These are phyloP conservation scores for Chloris gayana DNA, from an alignment of 176 grass and related monocot genomes.

Conservation along the genomic window DNA sequence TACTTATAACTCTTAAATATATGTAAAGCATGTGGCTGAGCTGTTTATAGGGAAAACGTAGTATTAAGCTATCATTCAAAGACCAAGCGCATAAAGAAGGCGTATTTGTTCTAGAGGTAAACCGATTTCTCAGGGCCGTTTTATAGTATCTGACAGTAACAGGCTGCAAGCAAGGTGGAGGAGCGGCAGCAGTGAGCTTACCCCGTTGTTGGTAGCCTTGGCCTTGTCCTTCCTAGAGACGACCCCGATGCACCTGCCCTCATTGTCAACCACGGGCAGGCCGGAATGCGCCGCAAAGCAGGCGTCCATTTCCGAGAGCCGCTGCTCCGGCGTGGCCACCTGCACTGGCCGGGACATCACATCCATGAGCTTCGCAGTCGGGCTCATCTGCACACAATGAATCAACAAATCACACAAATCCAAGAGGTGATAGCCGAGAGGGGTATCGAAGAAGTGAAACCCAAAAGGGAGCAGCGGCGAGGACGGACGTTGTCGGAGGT, in stretches of 20 bases:
- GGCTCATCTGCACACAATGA: slow-evolving; percentile 45
- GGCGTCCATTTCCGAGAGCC: slow-evolving; percentile 53
- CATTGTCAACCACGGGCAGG: slow-evolving; percentile 59
- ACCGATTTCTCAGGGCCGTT: too few relatives aligned
- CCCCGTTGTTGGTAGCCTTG: slow-evolving; percentile 58
- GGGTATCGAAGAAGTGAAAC: neutral
- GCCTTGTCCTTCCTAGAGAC: slow-evolving; percentile 70
- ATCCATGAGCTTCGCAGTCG: slow-evolving; percentile 47
- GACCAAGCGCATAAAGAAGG: too few relatives aligned
- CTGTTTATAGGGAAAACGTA: neutral
- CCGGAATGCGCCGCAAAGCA: slow-evolving; percentile 61
- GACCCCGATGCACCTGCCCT: slow-evolving; percentile 66
- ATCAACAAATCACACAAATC: neutral
- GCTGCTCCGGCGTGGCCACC: slow-evolving; percentile 50
- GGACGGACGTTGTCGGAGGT: slow-evolving; percentile 42
- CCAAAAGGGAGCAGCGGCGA: too few relatives aligned
- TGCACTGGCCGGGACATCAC: slow-evolving; percentile 71
- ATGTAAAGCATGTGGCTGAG: neutral
- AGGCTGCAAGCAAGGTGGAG: neutral
- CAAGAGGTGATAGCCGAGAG: too few relatives aligned
- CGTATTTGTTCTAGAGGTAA: too few relatives aligned
- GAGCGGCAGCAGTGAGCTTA: slow-evolving; percentile 28
- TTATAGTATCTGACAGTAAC: neutral
- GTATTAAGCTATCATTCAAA: too few relatives aligned
- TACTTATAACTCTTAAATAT: neutral